Evolutionary conservation across 164 flowering plant genomes (phyloP), one percentile per base, ranked within the genome.

Genomic region (Aristolochia fimbriata): DNA sequence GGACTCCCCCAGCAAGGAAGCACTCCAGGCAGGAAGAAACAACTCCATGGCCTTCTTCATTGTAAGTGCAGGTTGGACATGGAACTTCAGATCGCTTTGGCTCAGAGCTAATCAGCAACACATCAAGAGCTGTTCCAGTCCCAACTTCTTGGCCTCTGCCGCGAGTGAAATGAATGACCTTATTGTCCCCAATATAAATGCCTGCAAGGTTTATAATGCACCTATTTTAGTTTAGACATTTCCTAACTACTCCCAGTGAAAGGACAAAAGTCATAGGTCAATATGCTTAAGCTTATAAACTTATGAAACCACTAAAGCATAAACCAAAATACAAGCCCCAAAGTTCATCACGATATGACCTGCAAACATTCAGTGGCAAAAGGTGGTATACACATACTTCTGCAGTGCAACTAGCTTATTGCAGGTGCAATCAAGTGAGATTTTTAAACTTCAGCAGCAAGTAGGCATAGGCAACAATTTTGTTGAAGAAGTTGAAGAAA

Each of bases 141-240:
- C 93, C 95, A 22, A 89, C 88, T 78, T 92, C 96, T 67, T 82
- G 86, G 23, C 74, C 74, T 61, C 91, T 82, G 14, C 77, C 83
- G 70, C 97, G 77, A 10, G 97, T 89, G 75, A 92, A 92, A 64
- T 92, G 93, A 65, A 92, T 72, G 62, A 92, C 97, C 64, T 70
- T 83, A 64, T 83, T 71, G 57, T 92, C 81, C 12, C 96, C 98
- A 57, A 87, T 64, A 58, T 84, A 89, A 65, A 87, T 87, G 15
- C 96, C 91, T 87, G 70, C 17, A 22, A 24, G 20, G 10, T 14
- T 47, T 21, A 23, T 21, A 16, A 46, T 43, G 12, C 41, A 22
- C 51, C 19, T 17, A 62, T 48, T 0, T 55, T 23, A 13, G 47
- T 4, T 49, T 49, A 19, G 52, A 49, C 20, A 49, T 20, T 49